Conservation (phyloP, 495 filamentous ascomycete species). For the Thermothielavioides terrestris region DNA sequence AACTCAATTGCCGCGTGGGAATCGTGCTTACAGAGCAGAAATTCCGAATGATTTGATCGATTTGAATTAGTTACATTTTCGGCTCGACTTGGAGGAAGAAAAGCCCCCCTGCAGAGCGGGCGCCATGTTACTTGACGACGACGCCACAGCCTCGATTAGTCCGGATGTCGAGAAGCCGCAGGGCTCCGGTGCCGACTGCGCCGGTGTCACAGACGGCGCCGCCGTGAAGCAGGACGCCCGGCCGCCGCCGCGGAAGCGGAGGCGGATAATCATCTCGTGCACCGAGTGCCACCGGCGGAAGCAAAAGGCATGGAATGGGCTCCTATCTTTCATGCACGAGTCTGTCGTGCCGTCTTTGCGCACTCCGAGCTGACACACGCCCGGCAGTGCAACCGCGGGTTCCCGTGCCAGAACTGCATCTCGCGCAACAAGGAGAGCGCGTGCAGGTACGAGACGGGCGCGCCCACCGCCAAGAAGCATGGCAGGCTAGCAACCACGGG, state of each 20-base stretch:
- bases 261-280: slow-evolving; percentile 52
- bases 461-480: slow-evolving; percentile 36
- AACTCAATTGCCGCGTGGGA: too few species aligned
- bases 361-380: not conserved
- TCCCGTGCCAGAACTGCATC: slow-evolving; percentile 54
- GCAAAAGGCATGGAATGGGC: slow-evolving; percentile 53
- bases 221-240: not conserved
- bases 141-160: slow-evolving; percentile 1
- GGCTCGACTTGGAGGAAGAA: too few species aligned
- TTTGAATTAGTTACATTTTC: too few species aligned
- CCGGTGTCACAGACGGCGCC: not conserved
- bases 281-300: slow-evolving; percentile 57
- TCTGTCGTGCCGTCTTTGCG: too few species aligned
- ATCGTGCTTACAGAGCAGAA: too few species aligned
- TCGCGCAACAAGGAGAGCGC: slow-evolving; percentile 41
- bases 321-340: too few species aligned
- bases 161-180: not conserved
- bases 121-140: not conserved
- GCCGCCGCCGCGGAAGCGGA: slow-evolving; percentile 44
- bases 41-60: too few species aligned
- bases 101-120: too few species aligned
- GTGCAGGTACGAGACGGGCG: slow-evolving; percentile 44
- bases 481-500: slow-evolving; percentile 11
- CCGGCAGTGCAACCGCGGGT: slow-evolving; percentile 52
- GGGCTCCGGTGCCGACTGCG: not conserved